phyloP scores from a whole-genome alignment of 768 basidiomycete genomes.

The Melanogaster broomeanus region DNA sequence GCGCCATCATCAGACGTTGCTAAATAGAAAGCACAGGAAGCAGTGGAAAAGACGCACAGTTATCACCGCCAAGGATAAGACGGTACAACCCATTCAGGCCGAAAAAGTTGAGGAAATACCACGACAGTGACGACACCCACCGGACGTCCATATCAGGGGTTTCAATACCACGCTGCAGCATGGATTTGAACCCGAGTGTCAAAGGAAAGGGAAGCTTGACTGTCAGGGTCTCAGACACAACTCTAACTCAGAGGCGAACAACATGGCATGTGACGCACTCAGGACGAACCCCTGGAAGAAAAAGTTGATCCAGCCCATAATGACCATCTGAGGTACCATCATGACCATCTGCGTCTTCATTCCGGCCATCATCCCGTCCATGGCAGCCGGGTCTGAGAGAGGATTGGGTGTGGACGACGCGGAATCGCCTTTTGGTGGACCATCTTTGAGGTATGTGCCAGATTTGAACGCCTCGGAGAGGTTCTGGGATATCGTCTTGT shows the following conservation, averaged over 20 bases:
- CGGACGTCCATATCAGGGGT: constrained; percentile 97
- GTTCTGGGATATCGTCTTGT: constrained; percentile 72
- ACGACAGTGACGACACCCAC: constrained; percentile 98
- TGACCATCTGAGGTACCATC: constrained; percentile 98
- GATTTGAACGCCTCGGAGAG: constrained; percentile 69
- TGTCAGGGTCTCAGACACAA: constrained; percentile 33
- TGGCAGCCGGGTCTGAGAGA: constrained; percentile 83
- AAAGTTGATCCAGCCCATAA: constrained; percentile 99
- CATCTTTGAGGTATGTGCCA: constrained; percentile 87
- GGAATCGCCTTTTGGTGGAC: constrained; percentile 66
- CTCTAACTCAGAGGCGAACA: neutral
- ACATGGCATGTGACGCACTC: constrained; percentile 58
- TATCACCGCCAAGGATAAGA: constrained; percentile 87
- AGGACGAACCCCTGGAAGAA: constrained; percentile 99
- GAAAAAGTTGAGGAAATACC: constrained; percentile 99
- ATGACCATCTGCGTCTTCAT: constrained; percentile 99
- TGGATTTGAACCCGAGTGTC: constrained; percentile 95
- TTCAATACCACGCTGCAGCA: constrained; percentile 95
- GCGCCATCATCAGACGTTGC: constrained; percentile 14
- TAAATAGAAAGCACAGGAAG: constrained; percentile 1
- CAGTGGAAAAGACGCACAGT: constrained; percentile 54
- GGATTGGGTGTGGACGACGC: constrained; percentile 72
- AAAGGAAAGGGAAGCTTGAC: constrained; percentile 97
- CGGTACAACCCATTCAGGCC: constrained; percentile 95
- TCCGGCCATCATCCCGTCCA: constrained; percentile 98